phyloP scores from a whole-genome alignment of 2,329 filamentous ascomycete genomes.

The Trichophyton schoenleinii region DNA sequence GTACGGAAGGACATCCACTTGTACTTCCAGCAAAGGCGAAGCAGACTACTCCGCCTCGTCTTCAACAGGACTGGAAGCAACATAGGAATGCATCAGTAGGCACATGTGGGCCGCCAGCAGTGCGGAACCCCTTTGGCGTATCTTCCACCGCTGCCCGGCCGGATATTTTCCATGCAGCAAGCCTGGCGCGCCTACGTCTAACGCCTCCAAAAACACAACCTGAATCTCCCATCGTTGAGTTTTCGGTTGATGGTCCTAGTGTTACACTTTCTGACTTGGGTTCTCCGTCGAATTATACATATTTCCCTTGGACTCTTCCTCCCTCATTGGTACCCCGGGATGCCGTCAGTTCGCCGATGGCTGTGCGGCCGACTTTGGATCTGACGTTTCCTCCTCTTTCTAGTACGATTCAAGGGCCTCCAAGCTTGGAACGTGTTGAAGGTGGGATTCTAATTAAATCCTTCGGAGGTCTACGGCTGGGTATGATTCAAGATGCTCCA shows the following conservation, averaged over 20 bases:
- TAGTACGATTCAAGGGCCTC: slow-evolving; percentile 35
- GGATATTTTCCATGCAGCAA: slow-evolving; percentile 82
- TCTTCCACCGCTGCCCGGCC: slow-evolving; percentile 67
- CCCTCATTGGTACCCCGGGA: slow-evolving; percentile 58
- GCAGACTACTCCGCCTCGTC: slow-evolving; percentile 7
- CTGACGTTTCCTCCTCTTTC: slow-evolving; percentile 49
- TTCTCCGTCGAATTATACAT: slow-evolving; percentile 63
- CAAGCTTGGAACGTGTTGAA: slow-evolving; percentile 43
- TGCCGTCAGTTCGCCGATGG: slow-evolving; percentile 63
- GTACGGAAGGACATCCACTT: slow-evolving; percentile 87
- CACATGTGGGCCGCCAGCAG: slow-evolving; percentile 54
- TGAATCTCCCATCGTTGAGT: slow-evolving; percentile 45
- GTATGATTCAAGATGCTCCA: slow-evolving; percentile 37
- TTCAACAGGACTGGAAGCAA: slow-evolving; percentile 14
- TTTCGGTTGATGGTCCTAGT: slow-evolving; percentile 43
- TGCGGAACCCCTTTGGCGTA: slow-evolving; percentile 52
- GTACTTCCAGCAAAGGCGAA: slow-evolving; percentile 50
- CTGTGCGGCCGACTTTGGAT: slow-evolving; percentile 58
- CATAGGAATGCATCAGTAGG: slow-evolving; percentile 24
- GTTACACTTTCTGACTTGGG: slow-evolving; percentile 42
- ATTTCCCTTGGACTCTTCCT: slow-evolving; percentile 90
- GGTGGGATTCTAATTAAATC: slow-evolving; percentile 50
- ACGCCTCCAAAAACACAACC: slow-evolving; percentile 49
- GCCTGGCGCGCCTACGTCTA: slow-evolving; percentile 66
- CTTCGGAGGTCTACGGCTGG: slow-evolving; percentile 45